Base-by-base conservation (phyloP, 1,139 yeast species). In the Nakaseomyces uthaithaninus region DNA sequence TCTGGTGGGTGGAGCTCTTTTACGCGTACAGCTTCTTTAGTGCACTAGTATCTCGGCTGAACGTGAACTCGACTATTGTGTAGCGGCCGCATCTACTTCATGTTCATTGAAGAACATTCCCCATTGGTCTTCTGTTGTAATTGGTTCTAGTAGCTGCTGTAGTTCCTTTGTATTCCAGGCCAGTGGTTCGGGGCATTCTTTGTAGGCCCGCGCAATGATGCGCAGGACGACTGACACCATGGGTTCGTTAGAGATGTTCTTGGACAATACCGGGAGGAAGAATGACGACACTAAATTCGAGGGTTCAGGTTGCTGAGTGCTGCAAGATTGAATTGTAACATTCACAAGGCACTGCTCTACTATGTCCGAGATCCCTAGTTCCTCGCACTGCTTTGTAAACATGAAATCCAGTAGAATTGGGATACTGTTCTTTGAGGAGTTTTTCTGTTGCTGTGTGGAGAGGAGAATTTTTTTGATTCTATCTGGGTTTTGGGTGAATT, bases 391-490 rank as follows among this genome's bases (percentile, higher is more conserved):
- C 22, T 28, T 28, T 2, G 22, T 16, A 11, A 28, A 28, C 4
- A 28, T 7, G 22, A 28, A 28, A 9, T 28, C 33, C 22, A 28
- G 12, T 28, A 28, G n/a, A 4, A 17, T 19, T 42, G 33, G 30
- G 47, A 39, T 30, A 22, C 12, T 14, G n/a, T 6, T 6, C 9
- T 31, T 23, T 19, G 22, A n/a, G 30, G 28, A 37, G 14, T 19
- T 37, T n/a, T 14, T 19, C n/a, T 19, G n/a, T n/a, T 3, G 25
- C 9, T 20, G 12, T 27, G 33, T n/a, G 19, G 15, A 11, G 18
- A 17, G 16, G 10, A 28, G 7, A 17, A 11, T 15, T 11, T 16
- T 28, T 28, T 11, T 16, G 4, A 28, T 11, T n/a, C 33, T 22
- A 17, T 28, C 33, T 9, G 10, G n/a, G 11, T 15, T 17, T 2